Conservation (phyloP, 2,329 filamentous ascomycete genomes). For the Beauveria varroae region DNA sequence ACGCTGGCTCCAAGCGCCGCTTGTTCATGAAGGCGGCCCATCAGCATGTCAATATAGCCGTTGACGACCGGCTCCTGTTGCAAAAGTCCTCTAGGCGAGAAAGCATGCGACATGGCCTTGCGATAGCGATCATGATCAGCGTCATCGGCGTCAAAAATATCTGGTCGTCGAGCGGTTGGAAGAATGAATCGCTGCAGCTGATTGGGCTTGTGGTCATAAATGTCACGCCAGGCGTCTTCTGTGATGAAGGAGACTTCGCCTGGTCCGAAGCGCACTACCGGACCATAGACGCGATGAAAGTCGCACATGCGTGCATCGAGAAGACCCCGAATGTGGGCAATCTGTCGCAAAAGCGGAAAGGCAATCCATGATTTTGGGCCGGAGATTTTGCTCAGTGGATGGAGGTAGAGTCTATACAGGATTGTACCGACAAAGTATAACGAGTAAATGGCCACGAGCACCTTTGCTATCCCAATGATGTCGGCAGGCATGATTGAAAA, state of each 20-base stretch:
- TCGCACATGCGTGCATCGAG: constrained; percentile 21
- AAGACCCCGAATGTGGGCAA: constrained; percentile 16
- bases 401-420: constrained; percentile 8
- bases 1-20: constrained; percentile 6
- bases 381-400: constrained; percentile 25
- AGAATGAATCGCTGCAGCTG: constrained; percentile 12
- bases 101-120: neutral
- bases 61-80: neutral
- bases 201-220: constrained; percentile 24
- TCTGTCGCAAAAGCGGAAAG: constrained; percentile 2
- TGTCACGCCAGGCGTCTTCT: constrained; percentile 31
- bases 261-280: constrained; percentile 38
- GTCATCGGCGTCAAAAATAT: neutral
- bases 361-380: constrained; percentile 17
- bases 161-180: neutral
- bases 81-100: neutral
- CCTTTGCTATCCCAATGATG: neutral
- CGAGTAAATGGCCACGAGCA: neutral
- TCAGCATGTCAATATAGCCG: neutral
- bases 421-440: neutral
- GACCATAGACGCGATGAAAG: constrained; percentile 34
- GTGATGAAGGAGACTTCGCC: constrained; percentile 38
- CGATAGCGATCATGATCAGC: neutral
- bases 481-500: neutral
- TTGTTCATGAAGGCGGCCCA: neutral